Percentiles rank a stretch among this genome's conserved stretches.
Conservation (phyloP, 78 protist genomes). For the Isochrysis galbana region DNA sequence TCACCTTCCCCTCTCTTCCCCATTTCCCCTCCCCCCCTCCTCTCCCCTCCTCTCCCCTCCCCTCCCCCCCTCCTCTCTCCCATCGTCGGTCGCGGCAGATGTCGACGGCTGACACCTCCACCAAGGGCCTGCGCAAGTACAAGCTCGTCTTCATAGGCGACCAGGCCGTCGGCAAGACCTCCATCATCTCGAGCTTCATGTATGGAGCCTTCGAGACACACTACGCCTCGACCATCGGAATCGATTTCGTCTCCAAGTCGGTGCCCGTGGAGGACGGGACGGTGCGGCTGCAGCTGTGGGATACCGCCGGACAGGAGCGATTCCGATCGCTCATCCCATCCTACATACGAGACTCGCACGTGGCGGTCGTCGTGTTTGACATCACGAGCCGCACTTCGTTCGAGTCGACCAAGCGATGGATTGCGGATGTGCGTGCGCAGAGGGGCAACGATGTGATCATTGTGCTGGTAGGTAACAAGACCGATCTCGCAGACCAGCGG, state of each 20-base stretch:
- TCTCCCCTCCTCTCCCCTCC: no score
- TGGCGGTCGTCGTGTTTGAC: slow-evolving; percentile 94
- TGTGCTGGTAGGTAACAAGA: slow-evolving; percentile 94
- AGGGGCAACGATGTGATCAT: slow-evolving; percentile 91
- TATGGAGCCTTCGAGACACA: slow-evolving; percentile 92
- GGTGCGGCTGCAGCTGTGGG: slow-evolving; percentile 97
- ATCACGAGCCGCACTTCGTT: slow-evolving; percentile 89
- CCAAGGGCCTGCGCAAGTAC: slow-evolving; percentile 60
- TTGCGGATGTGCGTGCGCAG: slow-evolving; percentile 93
- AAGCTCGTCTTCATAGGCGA: slow-evolving; percentile 82
- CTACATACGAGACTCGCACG: slow-evolving; percentile 95
- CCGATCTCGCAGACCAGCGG: slow-evolving; percentile 87
- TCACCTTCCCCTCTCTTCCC: no score
- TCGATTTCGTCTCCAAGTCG: slow-evolving; percentile 94
- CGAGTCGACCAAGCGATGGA: slow-evolving; percentile 80
- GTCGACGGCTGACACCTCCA: not conserved
- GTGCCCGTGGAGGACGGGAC: slow-evolving; percentile 94
- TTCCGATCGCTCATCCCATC: slow-evolving; percentile 94
- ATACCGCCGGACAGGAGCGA: slow-evolving; percentile 88
- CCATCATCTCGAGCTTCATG: slow-evolving; percentile 95
- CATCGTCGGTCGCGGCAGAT: not conserved
- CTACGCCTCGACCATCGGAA: slow-evolving; percentile 94
- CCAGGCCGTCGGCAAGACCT: slow-evolving; percentile 86
- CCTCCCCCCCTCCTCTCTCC: no score
- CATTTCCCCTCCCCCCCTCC: no score